Evolutionary conservation across 208 protist species (phyloP).

Genomic region (Perkinsela sp.): DNA sequence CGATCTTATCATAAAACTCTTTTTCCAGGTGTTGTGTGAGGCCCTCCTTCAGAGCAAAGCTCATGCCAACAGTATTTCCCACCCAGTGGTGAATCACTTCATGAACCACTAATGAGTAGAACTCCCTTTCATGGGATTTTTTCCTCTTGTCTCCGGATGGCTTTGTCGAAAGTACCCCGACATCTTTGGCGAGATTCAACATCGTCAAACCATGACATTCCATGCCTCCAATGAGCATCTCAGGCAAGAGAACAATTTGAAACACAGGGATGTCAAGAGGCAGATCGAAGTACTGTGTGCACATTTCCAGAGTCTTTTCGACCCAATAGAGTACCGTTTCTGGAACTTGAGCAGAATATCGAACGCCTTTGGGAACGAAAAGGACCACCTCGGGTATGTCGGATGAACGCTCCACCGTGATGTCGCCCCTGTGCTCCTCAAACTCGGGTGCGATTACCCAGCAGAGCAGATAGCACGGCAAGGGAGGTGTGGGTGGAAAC

Average conservation of each 20-base stretch:
- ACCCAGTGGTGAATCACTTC: background rate
- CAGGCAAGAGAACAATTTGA: background rate
- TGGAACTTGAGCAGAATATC: background rate
- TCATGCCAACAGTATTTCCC: background rate
- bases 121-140: background rate
- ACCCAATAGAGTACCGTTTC: background rate
- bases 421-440: background rate
- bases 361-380: background rate
- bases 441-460: background rate
- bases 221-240: background rate
- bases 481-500: background rate
- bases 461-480: background rate
- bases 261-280: background rate
- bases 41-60: background rate
- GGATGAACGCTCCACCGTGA: background rate
- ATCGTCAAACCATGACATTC: background rate
- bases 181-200: background rate
- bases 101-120: background rate
- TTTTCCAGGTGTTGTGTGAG: background rate
- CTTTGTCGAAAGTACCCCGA: too few species aligned
- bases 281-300: background rate
- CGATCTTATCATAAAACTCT: background rate
- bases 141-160: background rate
- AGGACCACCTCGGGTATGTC: background rate
- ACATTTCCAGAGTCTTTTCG: background rate